Conservation (phyloP, 1,284 basidiomycete genomes). For the Cutaneotrichosporon sp. region DNA sequence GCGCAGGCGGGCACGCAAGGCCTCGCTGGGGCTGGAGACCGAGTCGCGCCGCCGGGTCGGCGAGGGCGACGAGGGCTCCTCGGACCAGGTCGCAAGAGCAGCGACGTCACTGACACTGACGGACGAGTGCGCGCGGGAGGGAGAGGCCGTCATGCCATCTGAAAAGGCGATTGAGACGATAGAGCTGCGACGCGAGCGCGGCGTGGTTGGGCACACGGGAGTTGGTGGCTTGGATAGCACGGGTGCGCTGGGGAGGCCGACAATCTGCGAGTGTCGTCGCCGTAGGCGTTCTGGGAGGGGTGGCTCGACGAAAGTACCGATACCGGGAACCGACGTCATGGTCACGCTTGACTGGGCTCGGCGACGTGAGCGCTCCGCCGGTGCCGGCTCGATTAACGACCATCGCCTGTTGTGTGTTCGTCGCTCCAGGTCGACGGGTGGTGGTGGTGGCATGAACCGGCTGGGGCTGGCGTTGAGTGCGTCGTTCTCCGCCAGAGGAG, state of each 20-base stretch:
- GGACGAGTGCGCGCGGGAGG: constrained; percentile 12
- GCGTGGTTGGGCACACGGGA: constrained; percentile 4
- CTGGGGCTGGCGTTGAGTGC: neutral
- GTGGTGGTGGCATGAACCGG: neutral
- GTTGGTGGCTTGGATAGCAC: constrained; percentile 4
- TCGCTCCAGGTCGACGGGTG: neutral
- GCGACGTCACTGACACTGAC: constrained; percentile 25
- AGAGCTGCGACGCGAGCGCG: constrained; percentile 2
- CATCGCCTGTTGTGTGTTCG: neutral
- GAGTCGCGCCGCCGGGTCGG: constrained; percentile 8
- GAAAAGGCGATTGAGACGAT: neutral
- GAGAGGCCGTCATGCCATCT: constrained; percentile 8
- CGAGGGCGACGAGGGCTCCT: constrained; percentile 13
- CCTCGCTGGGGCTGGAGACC: constrained; percentile 11
- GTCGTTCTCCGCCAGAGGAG: constrained; percentile 16
- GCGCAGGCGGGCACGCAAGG: constrained; percentile 20
- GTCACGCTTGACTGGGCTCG: constrained; percentile 16
- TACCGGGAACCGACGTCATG: constrained; percentile 1
- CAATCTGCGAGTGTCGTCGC: constrained; percentile 8
- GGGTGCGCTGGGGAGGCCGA: constrained; percentile 1
- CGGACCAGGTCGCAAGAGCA: constrained; percentile 19
- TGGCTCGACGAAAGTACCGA: constrained; percentile 12
- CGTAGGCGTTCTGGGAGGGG: constrained; percentile 6
- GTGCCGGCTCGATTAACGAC: constrained; percentile 9
- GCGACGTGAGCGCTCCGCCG: neutral